Base-by-base conservation (phyloP, 1,139 yeast genomes). In the Suhomyces taliae region DNA sequence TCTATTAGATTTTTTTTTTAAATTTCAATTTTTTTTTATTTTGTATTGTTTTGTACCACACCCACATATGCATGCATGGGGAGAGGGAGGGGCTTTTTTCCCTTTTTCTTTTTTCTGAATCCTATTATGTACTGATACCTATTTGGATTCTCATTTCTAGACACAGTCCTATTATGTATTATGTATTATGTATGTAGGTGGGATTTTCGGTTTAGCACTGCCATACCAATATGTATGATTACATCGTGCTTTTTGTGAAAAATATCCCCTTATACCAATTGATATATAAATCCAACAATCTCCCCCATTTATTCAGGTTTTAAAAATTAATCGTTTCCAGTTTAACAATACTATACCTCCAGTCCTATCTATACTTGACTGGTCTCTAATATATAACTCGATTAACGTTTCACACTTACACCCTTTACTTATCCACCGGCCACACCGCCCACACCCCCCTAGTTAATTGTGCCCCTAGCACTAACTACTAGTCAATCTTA, bases 181-280 rank as follows among this genome's bases (percentile, higher is more conserved):
- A 29, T 14, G 39, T 38, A 42, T 42, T 41, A 15, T 38, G 37
- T 31, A 37, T 19, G 24, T 19, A 19, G 6, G 32, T 29, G 32
- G 32, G 32, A 29, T 43, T 43, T 38, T 43, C 39, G 39, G 46
- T 40, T 40, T 34, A 31, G 44, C 44, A 41, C 38, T 24, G 39
- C 44, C 39, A 39, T 36, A 29, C 7, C 27, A 15, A 14, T 33
- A 44, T 40, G 47, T 41, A 40, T 33, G 44, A 44, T 44, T 40
- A 44, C 47, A 44, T 44, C 32, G 41, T 19, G 34, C 37, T 34
- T 34, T 39, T 39, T 37, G 39, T 44, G 47, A 44, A 44, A 44
- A 44, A 40, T 19, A 19, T 44, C 44, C 46, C 32, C 46, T 39
- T 44, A 36, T 34, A 39, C 33, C 32, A 31, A 27, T 36, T 39